Conservation (phyloP, 352 stramenopile species). For the Globisporangium iwayamae region DNA sequence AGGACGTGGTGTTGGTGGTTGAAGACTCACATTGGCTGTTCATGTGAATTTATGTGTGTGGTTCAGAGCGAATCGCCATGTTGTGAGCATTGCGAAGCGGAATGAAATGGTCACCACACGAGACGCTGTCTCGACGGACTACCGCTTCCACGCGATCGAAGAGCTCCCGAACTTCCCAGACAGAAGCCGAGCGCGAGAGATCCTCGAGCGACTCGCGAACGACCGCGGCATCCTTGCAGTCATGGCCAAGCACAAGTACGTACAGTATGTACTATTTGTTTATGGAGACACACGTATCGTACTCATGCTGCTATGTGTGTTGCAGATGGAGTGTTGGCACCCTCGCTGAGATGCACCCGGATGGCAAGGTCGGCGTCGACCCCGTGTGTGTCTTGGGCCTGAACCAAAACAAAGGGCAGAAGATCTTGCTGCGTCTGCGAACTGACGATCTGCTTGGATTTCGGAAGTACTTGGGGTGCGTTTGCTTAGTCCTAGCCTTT, state of each 20-base stretch:
- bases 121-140: conserved; percentile 41
- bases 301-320: neutral
- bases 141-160: conserved; percentile 72
- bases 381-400: conserved; percentile 89
- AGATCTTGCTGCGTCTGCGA: conserved; percentile 92
- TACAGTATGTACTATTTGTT: neutral
- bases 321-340: conserved; percentile 80
- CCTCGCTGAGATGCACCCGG: conserved; percentile 87
- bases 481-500: neutral
- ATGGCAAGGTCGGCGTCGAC: conserved; percentile 88
- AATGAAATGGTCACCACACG: conserved; percentile 38
- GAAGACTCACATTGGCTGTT: conserved; percentile 2
- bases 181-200: conserved; percentile 51
- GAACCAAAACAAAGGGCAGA: conserved; percentile 94
- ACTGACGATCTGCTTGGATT: conserved; percentile 94
- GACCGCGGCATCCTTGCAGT: conserved; percentile 86
- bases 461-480: conserved; percentile 79
- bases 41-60: neutral
- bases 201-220: conserved; percentile 82
- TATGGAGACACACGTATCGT: neutral
- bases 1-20: neutral
- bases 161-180: conserved; percentile 58
- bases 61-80: conserved; percentile 38
- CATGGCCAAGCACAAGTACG: conserved; percentile 86
- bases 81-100: conserved; percentile 54